Conservation (phyloP, 345 rosid species). For the Acer yangbiense region DNA sequence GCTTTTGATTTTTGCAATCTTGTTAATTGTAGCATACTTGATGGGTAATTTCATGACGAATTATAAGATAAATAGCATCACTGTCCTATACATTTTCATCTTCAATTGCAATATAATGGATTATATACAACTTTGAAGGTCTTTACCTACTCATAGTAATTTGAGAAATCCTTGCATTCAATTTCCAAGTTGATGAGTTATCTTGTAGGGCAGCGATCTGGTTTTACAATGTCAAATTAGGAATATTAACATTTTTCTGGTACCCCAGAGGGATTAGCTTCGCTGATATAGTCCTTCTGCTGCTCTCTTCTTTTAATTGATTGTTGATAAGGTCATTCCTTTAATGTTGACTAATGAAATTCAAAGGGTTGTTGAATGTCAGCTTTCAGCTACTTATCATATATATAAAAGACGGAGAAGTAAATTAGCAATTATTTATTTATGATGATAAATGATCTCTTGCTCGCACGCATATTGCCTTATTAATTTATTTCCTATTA, state of each 20-base stretch:
- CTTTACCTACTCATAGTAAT: not conserved
- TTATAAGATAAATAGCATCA: not conserved
- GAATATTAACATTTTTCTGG: not conserved
- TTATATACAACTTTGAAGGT: not conserved
- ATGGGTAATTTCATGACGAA: not conserved
- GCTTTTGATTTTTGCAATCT: not conserved
- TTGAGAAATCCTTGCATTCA: not conserved
- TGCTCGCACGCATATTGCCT: not conserved
- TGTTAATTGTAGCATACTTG: not conserved
- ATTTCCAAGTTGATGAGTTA: not conserved
- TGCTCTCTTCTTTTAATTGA: not conserved
- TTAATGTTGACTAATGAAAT: not conserved
- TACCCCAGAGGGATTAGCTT: not conserved
- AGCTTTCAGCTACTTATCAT: not conserved
- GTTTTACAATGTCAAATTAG: not conserved
- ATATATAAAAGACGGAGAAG: not conserved
- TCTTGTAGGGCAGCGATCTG: not conserved
- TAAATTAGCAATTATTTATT: not conserved
- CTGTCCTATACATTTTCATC: not conserved
- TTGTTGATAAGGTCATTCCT: not conserved
- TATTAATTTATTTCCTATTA: conserved; percentile 2
- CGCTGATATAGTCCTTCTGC: not conserved
- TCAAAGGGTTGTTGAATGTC: not conserved
- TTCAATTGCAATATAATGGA: not conserved
- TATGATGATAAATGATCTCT: not conserved